Conservation (phyloP, 345 rosid genomes). For the Clarkia xantiana region DNA sequence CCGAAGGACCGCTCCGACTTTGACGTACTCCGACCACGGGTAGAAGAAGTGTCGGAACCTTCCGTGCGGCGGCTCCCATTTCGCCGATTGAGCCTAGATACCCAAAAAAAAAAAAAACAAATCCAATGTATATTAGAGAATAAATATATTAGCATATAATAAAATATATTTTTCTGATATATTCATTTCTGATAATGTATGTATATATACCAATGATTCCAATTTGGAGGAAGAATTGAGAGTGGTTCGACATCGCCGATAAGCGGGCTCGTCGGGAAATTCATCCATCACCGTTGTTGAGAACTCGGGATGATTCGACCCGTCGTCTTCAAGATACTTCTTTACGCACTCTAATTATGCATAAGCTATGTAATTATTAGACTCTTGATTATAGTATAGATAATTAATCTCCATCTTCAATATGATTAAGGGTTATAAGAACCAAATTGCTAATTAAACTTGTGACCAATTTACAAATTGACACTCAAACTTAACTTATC, state of each 20-base stretch:
- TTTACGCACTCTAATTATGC: conserved; percentile 40
- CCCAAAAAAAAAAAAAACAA: too few relatives aligned
- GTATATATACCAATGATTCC: conserved; percentile 29
- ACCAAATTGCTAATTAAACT: too few relatives aligned
- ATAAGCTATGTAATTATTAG: background rate
- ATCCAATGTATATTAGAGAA: background rate
- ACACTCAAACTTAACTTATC: too few relatives aligned
- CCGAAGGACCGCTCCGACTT: conserved; percentile 45
- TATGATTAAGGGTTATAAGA: too few relatives aligned
- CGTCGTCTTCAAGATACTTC: conserved; percentile 43
- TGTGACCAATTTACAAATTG: too few relatives aligned
- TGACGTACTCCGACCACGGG: conserved; percentile 61
- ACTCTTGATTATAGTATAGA: background rate
- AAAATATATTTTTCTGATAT: too few relatives aligned
- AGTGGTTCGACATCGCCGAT: conserved; percentile 27
- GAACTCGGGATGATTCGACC: conserved; percentile 36
- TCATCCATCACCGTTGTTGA: conserved; percentile 42
- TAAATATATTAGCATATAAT: background rate
- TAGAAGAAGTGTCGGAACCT: conserved; percentile 43
- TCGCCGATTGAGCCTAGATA: conserved; percentile 37
- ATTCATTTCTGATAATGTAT: background rate
- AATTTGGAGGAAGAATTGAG: conserved; percentile 40
- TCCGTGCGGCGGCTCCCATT: conserved; percentile 72
- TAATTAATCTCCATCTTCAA: background rate
- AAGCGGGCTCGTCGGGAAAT: conserved; percentile 54